phyloP scores from a whole-genome alignment of 345 rosid genomes.

The Hirschfeldia incana region DNA sequence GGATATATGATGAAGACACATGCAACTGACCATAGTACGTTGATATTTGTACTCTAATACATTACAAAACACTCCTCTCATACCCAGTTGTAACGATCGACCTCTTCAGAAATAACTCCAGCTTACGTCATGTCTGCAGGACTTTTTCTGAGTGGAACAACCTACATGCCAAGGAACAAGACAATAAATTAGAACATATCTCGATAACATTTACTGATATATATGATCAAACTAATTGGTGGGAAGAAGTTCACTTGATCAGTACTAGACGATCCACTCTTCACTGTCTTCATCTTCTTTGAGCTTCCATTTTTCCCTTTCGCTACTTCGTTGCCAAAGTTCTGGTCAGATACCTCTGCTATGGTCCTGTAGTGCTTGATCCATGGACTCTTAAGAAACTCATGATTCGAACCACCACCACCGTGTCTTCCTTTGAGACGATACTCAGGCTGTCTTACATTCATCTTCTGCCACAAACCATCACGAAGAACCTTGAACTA shows the following conservation, averaged over 20 bases:
- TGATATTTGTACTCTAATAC: conserved; percentile 16
- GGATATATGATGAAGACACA: conserved; percentile 15
- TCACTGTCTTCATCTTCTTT: conserved; percentile 37
- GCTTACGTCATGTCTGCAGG: conserved; percentile 12
- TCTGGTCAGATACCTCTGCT: conserved; percentile 82
- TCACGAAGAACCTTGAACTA: conserved; percentile 74
- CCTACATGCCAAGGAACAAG: conserved; percentile 23
- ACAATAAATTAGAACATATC: not conserved
- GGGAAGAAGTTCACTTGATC: conserved; percentile 30
- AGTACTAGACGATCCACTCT: conserved; percentile 18
- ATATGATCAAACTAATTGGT: conserved; percentile 3
- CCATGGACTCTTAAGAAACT: conserved; percentile 60
- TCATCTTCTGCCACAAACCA: conserved; percentile 69
- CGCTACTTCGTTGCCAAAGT: conserved; percentile 64
- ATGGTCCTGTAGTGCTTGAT: conserved; percentile 49
- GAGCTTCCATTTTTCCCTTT: conserved; percentile 41
- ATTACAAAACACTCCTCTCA: conserved; percentile 31
- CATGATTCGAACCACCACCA: conserved; percentile 21
- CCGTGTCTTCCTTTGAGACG: conserved; percentile 34
- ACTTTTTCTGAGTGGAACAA: conserved; percentile 33
- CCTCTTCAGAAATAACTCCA: conserved; percentile 11
- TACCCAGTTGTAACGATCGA: conserved; percentile 14
- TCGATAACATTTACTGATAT: not conserved
- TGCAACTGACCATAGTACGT: conserved; percentile 5
- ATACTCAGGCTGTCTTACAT: conserved; percentile 51